Evolutionary conservation across 495 filamentous ascomycete genomes (phyloP).

Genomic region (Daldinia caldariorum): DNA sequence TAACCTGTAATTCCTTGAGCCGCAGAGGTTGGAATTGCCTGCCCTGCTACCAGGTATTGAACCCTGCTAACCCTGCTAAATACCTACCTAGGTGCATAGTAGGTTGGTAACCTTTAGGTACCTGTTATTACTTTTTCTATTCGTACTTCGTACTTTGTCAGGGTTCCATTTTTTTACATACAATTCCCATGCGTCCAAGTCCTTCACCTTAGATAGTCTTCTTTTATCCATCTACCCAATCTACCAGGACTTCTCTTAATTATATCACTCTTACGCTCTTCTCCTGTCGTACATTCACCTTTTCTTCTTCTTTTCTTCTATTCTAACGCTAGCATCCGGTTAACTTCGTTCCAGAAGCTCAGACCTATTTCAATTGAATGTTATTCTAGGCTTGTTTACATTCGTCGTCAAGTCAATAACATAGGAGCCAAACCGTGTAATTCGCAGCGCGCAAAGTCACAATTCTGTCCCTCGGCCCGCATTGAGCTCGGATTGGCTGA

Average conservation of each 20-base stretch:
- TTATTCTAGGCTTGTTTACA: constrained; percentile 33
- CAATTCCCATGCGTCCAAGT: background rate
- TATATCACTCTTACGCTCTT: background rate
- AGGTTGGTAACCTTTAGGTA: too few relatives aligned
- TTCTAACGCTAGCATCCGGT: background rate
- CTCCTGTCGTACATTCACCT: background rate
- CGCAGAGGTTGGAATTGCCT: constrained; percentile 1
- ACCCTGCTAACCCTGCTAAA: too few relatives aligned
- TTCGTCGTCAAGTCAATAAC: background rate
- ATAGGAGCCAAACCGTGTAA: background rate
- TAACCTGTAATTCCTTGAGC: constrained; percentile 11
- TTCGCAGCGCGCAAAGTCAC: background rate
- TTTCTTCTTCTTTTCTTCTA: background rate
- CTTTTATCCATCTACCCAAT: constrained; percentile 8
- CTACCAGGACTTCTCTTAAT: constrained; percentile 3
- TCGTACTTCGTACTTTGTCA: background rate
- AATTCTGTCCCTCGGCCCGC: background rate
- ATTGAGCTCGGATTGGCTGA: background rate
- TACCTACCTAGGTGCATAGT: too few relatives aligned
- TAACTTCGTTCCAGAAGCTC: background rate
- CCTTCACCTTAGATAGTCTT: background rate
- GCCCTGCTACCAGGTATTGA: too few relatives aligned
- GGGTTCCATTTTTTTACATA: constrained; percentile 6
- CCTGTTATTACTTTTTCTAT: background rate
- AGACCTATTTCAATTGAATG: background rate